Base-by-base conservation (phyloP, 768 basidiomycete genomes). In the Hygrophorus pudorinus region DNA sequence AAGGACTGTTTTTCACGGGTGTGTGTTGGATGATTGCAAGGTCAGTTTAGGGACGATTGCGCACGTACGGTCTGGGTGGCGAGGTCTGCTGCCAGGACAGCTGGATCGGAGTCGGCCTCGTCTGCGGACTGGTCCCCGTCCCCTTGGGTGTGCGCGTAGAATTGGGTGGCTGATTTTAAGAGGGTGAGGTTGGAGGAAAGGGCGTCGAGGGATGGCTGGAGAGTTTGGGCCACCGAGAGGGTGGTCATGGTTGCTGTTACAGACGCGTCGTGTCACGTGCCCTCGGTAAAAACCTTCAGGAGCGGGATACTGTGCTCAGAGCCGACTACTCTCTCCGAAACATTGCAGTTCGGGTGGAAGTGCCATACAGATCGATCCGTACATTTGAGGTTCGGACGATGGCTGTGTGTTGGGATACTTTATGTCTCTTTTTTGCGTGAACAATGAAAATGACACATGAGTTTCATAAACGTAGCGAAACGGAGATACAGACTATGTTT, bases 21-120 rank as follows among this genome's bases (percentile, higher is more conserved):
- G 13, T 35, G 7, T 6, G 36, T 9, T 17, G 4, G n/a, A 35
- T 41, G 1, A 37, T 20, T 28, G 28, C n/a, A 17, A 45, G 7
- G 10, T n/a, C n/a, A n/a, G n/a, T n/a, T n/a, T n/a, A n/a, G n/a
- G n/a, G n/a, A n/a, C n/a, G n/a, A n/a, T n/a, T n/a, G n/a, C n/a
- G 5, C 4, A 56, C 80, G n/a, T 42, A 82, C 83, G 30, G 73
- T 68, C 47, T 84, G 81, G 6, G 72, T 68, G 17, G 71, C 66
- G 4, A 85, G 73, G 47, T 83, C 76, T 32, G 66, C 68, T 18
- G 73, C 70, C 10, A 81, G 69, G 5, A 80, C 63, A 0, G 66
- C 70, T 2, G 79, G 79, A 53, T 81, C 78, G 45, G 64, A 48
- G 31, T 44, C 11, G 10, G 34, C 33, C 7, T 37, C 35, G 35